Base-by-base conservation (phyloP, 768 basidiomycete genomes). In the Dioszegia hungarica region DNA sequence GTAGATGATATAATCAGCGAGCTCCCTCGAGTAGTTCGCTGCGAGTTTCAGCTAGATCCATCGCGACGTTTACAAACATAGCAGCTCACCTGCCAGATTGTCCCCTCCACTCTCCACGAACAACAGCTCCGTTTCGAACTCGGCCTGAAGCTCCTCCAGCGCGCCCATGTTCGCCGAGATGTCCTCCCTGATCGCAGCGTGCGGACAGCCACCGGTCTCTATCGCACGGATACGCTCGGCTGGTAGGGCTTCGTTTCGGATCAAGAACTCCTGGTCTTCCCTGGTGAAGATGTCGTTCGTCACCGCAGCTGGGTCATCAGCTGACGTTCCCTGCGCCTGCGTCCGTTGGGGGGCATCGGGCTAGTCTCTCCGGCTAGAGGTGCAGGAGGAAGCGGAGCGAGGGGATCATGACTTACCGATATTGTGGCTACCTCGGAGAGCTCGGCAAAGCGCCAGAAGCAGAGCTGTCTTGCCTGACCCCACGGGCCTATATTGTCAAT, bases 271-370 rank as follows among this genome's bases (percentile, higher is more conserved):
- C 75, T 95, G 92, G 71, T 98, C 94, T 75, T 98, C 94, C n/a
- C 88, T 82, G 33, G 94, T 99, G 78, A 99, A 99, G 74, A 99
- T 99, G 77, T 99, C 94, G 77, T 99, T 99, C n/a, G 94, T 99
- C 14, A 94, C 90, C 1, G 90, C 91, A 31, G 90, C 93, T 91
- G 65, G 28, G 24, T n/a, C 28, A 53, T 41, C 45, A 54, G 38
- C 47, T 28, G 24, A 51, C 43, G 20, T 15, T 37, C 9, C 45
- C 19, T 33, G 39, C 20, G 39, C 39, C 20, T 22, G 39, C 39
- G n/a, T n/a, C n/a, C n/a, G n/a, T n/a, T n/a, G n/a, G n/a, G n/a
- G n/a, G n/a, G n/a, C n/a, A n/a, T n/a, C n/a, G n/a, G n/a, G n/a
- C n/a, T n/a, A n/a, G n/a, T n/a, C n/a, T n/a, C n/a, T n/a, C n/a